Base-by-base conservation (phyloP, 179 eudicot species). In the Spinacia oleracea region DNA sequence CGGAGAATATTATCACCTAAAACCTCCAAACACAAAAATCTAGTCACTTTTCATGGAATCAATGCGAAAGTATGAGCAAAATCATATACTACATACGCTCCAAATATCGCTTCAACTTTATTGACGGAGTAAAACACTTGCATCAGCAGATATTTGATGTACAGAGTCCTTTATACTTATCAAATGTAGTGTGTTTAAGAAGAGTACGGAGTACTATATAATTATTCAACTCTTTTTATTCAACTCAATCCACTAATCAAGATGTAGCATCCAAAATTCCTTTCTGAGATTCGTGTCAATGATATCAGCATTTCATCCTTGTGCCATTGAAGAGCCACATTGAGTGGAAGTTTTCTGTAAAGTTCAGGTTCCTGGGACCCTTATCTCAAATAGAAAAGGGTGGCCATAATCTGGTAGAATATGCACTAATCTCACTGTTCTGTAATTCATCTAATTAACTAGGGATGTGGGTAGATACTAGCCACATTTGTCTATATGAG, bases 311-410 rank as follows among this genome's bases (percentile, higher is more conserved):
- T 38, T 77, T 73, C 55, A 18, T 73, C 75, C 45, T 59, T 34
- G 66, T 72, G 81, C 78, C 64, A 64, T 65, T 58, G 66, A 77
- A 80, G 79, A 69, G 74, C 72, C 81, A 78, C 78, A 59, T 23
- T 78, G 63, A 51, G 81, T 69, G 81, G 77, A 77, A 51, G 40
- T 20, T 65, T 81, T 48, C 84, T 84, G 84, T 78, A 70, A 80
- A 84, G 84, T 78, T 73, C 45, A 74, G 83, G 86, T 77, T 78
- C 81, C 59, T 82, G 71, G 84, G 58, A 74, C 72, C 78, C 71
- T 50, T 67, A 21, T 46, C 79, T 20, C 43, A 59, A 58, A 71
- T 35, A 35, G 34, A 58, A 16, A 70, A 31, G 62, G 71, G 74
- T 18, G 6, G 66, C 65, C 64, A 21, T 64, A 71, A 64, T 77